Evolutionary conservation across 2,329 filamentous ascomycete genomes (phyloP).

Genomic region (Aspergillus puulaauensis): DNA sequence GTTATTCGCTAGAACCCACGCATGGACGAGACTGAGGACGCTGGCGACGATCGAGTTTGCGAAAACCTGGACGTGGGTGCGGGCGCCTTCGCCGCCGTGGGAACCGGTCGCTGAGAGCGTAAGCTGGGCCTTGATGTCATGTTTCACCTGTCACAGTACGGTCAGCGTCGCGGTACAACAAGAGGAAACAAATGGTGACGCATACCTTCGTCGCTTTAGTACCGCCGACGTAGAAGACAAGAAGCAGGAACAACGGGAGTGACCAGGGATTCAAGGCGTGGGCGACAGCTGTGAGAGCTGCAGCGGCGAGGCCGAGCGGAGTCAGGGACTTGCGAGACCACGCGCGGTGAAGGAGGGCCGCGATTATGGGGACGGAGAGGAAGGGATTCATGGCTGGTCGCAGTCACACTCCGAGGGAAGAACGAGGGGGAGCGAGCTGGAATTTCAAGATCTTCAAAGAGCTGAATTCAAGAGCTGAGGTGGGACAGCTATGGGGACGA

Average conservation of each 20-base stretch:
- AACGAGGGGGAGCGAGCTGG: not conserved
- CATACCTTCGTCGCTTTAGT: slow-evolving; percentile 77
- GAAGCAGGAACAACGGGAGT: slow-evolving; percentile 80
- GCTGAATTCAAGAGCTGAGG: not conserved
- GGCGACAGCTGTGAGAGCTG: slow-evolving; percentile 69
- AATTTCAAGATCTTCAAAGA: not conserved
- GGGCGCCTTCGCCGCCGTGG: slow-evolving; percentile 72
- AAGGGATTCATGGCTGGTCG: slow-evolving; percentile 42
- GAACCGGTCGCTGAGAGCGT: slow-evolving; percentile 75
- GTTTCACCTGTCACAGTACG: slow-evolving; percentile 66
- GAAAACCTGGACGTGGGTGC: slow-evolving; percentile 84
- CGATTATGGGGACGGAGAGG: slow-evolving; percentile 48
- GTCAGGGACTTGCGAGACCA: slow-evolving; percentile 76
- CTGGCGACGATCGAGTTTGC: slow-evolving; percentile 83
- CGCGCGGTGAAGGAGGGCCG: slow-evolving; percentile 65
- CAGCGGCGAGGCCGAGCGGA: slow-evolving; percentile 68
- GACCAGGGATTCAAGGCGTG: slow-evolving; percentile 94
- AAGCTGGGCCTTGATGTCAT: slow-evolving; percentile 77
- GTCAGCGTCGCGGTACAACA: not conserved
- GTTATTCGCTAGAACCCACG: slow-evolving; percentile 37
- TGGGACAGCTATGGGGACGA: not conserved
- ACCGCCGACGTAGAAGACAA: slow-evolving; percentile 82
- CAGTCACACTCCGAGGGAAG: not conserved
- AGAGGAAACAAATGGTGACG: not conserved
- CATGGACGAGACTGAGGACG: slow-evolving; percentile 57